These are phyloP conservation scores for Astrothelium subdiscretum DNA, from an alignment of 495 filamentous ascomycete species.

Conservation along the genomic window DNA sequence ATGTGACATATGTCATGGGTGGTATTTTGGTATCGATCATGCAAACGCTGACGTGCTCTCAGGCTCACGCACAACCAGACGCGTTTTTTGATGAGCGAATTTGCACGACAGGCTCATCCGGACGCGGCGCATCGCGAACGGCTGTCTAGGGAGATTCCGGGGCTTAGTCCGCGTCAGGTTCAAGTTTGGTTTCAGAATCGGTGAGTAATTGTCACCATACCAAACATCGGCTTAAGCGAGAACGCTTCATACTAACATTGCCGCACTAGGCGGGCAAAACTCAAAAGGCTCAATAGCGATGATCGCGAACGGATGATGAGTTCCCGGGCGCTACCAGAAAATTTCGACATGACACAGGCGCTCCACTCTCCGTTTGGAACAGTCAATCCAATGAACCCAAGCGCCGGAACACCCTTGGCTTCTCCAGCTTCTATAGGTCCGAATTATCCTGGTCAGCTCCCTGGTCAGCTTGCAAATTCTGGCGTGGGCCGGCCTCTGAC, in stretches of 20 bases:
- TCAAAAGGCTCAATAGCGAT: slow-evolving; percentile 86
- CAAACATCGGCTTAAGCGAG: neutral
- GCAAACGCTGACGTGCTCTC: slow-evolving; percentile 4
- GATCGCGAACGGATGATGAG: slow-evolving; percentile 91
- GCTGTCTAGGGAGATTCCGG: slow-evolving; percentile 83
- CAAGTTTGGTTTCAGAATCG: slow-evolving; percentile 99
- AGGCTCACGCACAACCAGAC: slow-evolving; percentile 97
- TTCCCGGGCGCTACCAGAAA: slow-evolving; percentile 79
- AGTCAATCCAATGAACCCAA: slow-evolving; percentile 27
- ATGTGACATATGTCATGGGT: slow-evolving; percentile 19
- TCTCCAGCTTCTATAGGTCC: slow-evolving; percentile 41
- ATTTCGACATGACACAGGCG: slow-evolving; percentile 86
- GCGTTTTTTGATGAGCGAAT: slow-evolving; percentile 93
- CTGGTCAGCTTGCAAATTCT: slow-evolving; percentile 5
- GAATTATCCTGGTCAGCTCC: slow-evolving; percentile 36
- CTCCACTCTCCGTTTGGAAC: slow-evolving; percentile 59
- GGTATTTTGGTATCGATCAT: neutral
- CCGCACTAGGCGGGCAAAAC: slow-evolving; percentile 66
- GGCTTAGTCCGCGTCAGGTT: slow-evolving; percentile 84
- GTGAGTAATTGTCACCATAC: slow-evolving; percentile 38
- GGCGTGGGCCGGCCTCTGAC: slow-evolving; percentile 49
- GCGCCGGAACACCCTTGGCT: slow-evolving; percentile 41
- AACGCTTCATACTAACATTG: neutral
- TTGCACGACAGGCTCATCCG: slow-evolving; percentile 87
- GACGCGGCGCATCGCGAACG: slow-evolving; percentile 88